These are phyloP conservation scores for Fistulifera pelliculosa DNA, from an alignment of 108 stramenopile genomes.

Conservation along the genomic window DNA sequence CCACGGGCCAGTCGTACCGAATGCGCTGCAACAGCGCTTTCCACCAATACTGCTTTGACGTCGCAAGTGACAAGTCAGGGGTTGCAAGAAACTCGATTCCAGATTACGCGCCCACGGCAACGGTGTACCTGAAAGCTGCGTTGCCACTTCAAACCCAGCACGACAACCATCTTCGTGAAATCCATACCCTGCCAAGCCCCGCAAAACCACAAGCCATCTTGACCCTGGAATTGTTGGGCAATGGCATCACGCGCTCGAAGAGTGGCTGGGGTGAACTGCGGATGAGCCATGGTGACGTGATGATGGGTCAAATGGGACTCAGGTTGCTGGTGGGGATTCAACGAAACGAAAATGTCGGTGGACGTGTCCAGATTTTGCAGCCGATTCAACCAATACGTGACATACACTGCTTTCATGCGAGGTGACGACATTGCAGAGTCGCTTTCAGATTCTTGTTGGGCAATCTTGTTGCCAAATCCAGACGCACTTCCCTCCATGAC, in stretches of 20 bases:
- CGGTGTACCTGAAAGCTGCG: conserved; percentile 40
- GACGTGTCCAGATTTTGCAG: conserved; percentile 77
- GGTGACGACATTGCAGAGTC: conserved; percentile 23
- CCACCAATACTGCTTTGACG: conserved; percentile 5
- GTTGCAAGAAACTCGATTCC: conserved; percentile 6
- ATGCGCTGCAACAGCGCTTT: conserved; percentile 36
- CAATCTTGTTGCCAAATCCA: conserved; percentile 45
- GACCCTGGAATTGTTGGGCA: conserved; percentile 44
- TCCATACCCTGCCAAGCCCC: conserved; percentile 95
- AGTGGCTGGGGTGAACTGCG: conserved; percentile 77
- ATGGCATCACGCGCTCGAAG: conserved; percentile 43
- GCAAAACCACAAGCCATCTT: conserved; percentile 82
- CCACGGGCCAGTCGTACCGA: conserved; percentile 50
- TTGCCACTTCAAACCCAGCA: conserved; percentile 75
- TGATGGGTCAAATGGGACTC: conserved; percentile 36
- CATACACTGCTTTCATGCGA: conserved; percentile 77
- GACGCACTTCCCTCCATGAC: conserved; percentile 71
- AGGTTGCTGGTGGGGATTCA: conserved; percentile 84
- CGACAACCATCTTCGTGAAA: conserved; percentile 97
- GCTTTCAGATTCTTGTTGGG: conserved; percentile 1
- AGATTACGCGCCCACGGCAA: conserved; percentile 52
- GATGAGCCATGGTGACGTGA: conserved; percentile 65
- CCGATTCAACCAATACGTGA: conserved; percentile 94
- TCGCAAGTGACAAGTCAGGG: conserved; percentile 7
- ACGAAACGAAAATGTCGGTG: conserved; percentile 81